Evolutionary conservation across 371 early-diverging fungal genomes (phyloP), one percentile per base, ranked within the genome.

Genomic region (Sporodiniella umbellata): DNA sequence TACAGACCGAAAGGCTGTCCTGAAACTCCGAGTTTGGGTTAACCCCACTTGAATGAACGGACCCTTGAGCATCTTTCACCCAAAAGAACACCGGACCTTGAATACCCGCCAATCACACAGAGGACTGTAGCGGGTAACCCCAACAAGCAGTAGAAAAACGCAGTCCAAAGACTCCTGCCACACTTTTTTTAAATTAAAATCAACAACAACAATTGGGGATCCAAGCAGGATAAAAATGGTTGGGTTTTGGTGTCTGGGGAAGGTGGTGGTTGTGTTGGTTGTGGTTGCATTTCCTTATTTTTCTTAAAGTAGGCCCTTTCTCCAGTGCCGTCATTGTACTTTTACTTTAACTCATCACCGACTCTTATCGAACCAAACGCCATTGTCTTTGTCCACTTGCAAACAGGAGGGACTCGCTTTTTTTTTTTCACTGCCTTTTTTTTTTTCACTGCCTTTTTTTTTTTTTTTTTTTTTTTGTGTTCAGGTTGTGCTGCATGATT

Each of bases 71-170:
- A 28, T 28, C 30, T 28, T 33, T 31, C 35, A 31, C 22, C 24
- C 45, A 28, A 24, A 26, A 33, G 35, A 23, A 11, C 15, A 8
- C 25, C 55, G 42, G 55, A 26, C 48, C 35, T 48, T 48, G 2
- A 55, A 55, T 37, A n/a, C 19, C n/a, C 35, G 49, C 56, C 56
- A 56, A 56, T 56, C 56, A 56, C 22, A 35, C 15, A 11, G 22
- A 35, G n/a, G 0, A 35, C 14, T 10, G 38, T 35, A 17, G 21
- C 24, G 14, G 26, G 24, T 44, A 48, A 53, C 55, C 56, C 54
- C 51, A 54, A 51, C 40, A 51, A 55, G 56, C 42, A 28, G n/a
- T 28, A 28, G 4, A 28, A 28, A 28, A 28, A 28, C 10, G 10
- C 4, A 28, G 30, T 7, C 30, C 30, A 28, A 28, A 28, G 7